These are phyloP conservation scores for Theileria sp. DNA, from an alignment of 169 alveolate species.

Conservation along the genomic window DNA sequence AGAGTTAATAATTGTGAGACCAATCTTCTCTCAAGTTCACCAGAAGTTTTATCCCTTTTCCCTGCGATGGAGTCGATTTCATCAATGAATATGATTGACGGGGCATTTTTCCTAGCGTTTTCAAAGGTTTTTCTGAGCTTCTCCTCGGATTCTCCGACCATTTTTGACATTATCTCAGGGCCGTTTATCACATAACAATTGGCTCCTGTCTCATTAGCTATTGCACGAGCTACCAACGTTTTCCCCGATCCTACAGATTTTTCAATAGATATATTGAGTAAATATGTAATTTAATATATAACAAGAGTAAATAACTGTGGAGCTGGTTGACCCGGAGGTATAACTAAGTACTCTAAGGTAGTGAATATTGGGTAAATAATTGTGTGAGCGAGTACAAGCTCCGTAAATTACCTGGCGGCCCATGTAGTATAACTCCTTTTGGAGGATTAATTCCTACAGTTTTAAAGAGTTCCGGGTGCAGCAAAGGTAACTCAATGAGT, in stretches of 20 bases:
- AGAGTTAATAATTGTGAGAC: slow-evolving; percentile 84
- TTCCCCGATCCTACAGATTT: slow-evolving; percentile 62
- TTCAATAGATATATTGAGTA: too few relatives aligned
- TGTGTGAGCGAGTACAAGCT: too few relatives aligned
- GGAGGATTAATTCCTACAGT: slow-evolving; percentile 83
- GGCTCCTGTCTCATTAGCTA: slow-evolving; percentile 81
- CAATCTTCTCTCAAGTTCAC: slow-evolving; percentile 77
- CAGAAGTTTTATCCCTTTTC: slow-evolving; percentile 79
- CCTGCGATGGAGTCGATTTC: slow-evolving; percentile 90
- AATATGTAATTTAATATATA: too few relatives aligned
- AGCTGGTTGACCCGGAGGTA: too few relatives aligned
- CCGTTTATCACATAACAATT: slow-evolving; percentile 74
- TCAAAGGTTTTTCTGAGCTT: slow-evolving; percentile 80
- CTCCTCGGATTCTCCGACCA: slow-evolving; percentile 86
- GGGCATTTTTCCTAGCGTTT: slow-evolving; percentile 73
- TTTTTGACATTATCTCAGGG: slow-evolving; percentile 80
- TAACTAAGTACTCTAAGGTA: background rate
- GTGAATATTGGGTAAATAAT: too few relatives aligned
- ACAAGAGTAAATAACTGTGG: too few relatives aligned
- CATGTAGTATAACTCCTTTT: slow-evolving; percentile 82
- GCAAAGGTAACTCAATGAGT: slow-evolving; percentile 75
- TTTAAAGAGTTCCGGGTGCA: slow-evolving; percentile 77
- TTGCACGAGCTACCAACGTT: slow-evolving; percentile 81
- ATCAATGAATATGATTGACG: slow-evolving; percentile 86
- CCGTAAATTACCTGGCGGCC: slow-evolving; percentile 77